A percentile compares a stretch with the other conserved stretches of the same genome.
phyloP scores from a whole-genome alignment of 306 rosid species.

The Prunus dulcis region DNA sequence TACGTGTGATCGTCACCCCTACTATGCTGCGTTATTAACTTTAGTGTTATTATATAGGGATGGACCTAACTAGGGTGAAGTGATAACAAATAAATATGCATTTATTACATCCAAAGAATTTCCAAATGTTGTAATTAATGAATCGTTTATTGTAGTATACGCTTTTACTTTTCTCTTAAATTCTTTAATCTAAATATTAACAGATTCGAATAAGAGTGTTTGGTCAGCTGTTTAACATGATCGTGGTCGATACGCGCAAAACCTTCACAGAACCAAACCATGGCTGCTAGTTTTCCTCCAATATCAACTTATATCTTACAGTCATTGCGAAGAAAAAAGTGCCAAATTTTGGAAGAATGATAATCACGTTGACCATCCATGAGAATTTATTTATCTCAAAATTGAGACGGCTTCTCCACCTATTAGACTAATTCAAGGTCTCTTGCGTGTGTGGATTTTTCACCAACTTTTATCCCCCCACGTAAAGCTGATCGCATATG shows the following conservation, averaged over 20 bases:
- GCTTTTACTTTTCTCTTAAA: background rate
- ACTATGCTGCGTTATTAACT: too few species aligned
- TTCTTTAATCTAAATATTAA: background rate
- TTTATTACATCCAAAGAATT: too few species aligned
- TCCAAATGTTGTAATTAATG: too few species aligned
- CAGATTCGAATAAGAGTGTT: too few species aligned
- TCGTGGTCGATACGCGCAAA: background rate
- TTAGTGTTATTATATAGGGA: too few species aligned
- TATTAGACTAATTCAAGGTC: background rate
- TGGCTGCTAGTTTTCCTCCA: background rate
- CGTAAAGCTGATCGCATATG: background rate
- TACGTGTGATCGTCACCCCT: too few species aligned
- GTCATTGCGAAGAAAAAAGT: background rate
- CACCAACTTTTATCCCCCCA: background rate
- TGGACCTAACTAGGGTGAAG: too few species aligned
- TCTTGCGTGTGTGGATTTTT: slow-evolving; percentile 2
- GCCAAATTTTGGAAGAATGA: too few species aligned
- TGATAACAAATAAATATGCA: too few species aligned
- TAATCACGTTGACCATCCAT: background rate
- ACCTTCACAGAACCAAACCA: background rate
- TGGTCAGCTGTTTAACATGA: background rate
- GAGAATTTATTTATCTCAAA: background rate
- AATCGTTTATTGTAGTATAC: background rate
- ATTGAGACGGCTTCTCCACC: background rate
- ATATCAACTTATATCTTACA: background rate